A percentile compares a stretch with the other conserved stretches of the same genome.
These are phyloP conservation scores for Apocynum venetum DNA, from an alignment of 257 asterid species.

Conservation along the genomic window DNA sequence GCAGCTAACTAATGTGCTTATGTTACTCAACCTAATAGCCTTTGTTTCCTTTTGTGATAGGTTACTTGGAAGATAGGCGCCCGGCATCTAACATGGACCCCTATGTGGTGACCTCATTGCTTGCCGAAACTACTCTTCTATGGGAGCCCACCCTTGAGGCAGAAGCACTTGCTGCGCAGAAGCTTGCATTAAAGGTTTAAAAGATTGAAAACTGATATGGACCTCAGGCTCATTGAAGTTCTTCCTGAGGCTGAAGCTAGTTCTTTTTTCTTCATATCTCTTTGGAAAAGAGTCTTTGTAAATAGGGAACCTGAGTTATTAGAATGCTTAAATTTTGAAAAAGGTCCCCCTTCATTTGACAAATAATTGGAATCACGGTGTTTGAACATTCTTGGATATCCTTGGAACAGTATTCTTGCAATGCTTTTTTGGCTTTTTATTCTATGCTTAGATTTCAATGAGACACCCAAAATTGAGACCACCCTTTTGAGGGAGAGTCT, in stretches of 20 bases:
- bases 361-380: not conserved
- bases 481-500: too few species aligned
- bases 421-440: not conserved
- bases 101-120: slow-evolving; percentile 74
- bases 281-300: slow-evolving; percentile 24
- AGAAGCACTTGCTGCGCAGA: slow-evolving; percentile 89
- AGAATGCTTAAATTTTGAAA: slow-evolving; percentile 25
- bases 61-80: slow-evolving; percentile 97
- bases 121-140: slow-evolving; percentile 81
- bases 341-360: slow-evolving; percentile 26
- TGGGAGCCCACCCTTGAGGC: slow-evolving; percentile 96
- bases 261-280: slow-evolving; percentile 22
- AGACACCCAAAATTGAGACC: not conserved
- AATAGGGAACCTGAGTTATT: slow-evolving; percentile 39
- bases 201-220: slow-evolving; percentile 9
- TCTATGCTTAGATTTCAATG: not conserved
- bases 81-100: slow-evolving; percentile 99
- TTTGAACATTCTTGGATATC: not conserved
- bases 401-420: not conserved
- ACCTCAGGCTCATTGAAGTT: slow-evolving; percentile 3
- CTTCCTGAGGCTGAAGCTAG: slow-evolving; percentile 23
- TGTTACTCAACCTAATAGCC: not conserved
- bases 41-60: slow-evolving; percentile 26
- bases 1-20: not conserved
- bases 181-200: slow-evolving; percentile 63